phyloP scores from a whole-genome alignment of 345 rosid species.

The Tarenaya hassleriana region DNA sequence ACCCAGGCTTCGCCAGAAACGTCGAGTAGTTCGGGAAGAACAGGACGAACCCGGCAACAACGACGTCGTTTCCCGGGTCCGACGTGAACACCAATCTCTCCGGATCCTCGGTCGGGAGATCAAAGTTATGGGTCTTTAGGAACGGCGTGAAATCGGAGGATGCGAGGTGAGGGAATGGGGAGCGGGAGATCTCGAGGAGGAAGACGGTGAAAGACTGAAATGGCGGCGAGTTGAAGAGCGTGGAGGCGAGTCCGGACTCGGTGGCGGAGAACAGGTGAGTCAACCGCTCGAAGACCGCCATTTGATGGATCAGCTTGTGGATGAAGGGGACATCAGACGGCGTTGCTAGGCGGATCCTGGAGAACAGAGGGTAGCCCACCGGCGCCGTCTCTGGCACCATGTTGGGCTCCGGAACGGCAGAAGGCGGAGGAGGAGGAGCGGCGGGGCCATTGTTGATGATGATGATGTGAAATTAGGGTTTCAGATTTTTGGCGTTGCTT shows the following conservation, averaged over 20 bases:
- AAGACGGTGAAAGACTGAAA: too few relatives aligned
- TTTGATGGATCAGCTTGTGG: slow-evolving; percentile 78
- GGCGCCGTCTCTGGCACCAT: too few relatives aligned
- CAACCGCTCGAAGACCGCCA: slow-evolving; percentile 89
- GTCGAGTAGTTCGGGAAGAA: slow-evolving; percentile 74
- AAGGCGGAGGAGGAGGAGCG: too few relatives aligned
- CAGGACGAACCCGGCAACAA: slow-evolving; percentile 73
- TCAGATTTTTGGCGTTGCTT: too few relatives aligned
- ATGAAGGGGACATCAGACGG: too few relatives aligned
- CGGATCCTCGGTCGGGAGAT: slow-evolving; percentile 47
- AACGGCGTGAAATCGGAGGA: slow-evolving; percentile 36
- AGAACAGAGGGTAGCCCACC: too few relatives aligned
- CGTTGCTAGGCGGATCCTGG: too few relatives aligned
- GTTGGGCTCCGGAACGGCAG: too few relatives aligned
- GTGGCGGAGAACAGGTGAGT: slow-evolving; percentile 68
- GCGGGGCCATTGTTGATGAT: too few relatives aligned
- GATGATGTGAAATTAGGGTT: too few relatives aligned
- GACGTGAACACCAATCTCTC: slow-evolving; percentile 42
- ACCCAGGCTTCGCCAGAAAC: slow-evolving; percentile 70
- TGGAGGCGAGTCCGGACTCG: slow-evolving; percentile 60
- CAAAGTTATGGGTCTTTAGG: slow-evolving; percentile 35
- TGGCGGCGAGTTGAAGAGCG: too few relatives aligned
- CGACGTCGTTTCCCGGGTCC: slow-evolving; percentile 30
- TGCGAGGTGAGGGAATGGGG: slow-evolving; percentile 32
- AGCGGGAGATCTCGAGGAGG: too few relatives aligned